Evolutionary conservation across 805 yeast species (phyloP).

Genomic region (Candida manassasensis): DNA sequence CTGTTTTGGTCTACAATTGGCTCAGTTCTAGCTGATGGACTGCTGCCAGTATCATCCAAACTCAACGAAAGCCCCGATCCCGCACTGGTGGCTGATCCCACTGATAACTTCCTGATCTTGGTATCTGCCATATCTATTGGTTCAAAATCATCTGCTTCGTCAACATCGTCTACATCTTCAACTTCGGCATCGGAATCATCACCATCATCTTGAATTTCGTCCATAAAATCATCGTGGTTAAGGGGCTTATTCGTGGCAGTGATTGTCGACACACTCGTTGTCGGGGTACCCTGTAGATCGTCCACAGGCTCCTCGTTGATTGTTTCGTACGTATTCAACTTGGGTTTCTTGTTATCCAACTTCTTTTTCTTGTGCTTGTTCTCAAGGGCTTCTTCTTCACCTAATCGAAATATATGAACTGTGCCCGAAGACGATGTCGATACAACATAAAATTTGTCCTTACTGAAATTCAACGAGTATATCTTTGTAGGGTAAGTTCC

Average conservation of each 20-base stretch:
- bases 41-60: slow-evolving; percentile 19
- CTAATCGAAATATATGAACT: slow-evolving; percentile 82
- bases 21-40: slow-evolving; percentile 32
- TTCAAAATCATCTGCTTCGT: slow-evolving; percentile 15
- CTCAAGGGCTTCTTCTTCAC: slow-evolving; percentile 43
- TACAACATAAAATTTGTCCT: slow-evolving; percentile 64
- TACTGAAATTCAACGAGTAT: slow-evolving; percentile 69
- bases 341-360: slow-evolving; percentile 10
- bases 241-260: slow-evolving; percentile 5
- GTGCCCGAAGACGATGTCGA: slow-evolving; percentile 89
- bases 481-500: slow-evolving; percentile 84
- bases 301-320: slow-evolving; percentile 21
- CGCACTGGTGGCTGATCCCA: slow-evolving; percentile 32
- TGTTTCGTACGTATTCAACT: slow-evolving; percentile 16
- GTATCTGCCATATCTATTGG: slow-evolving; percentile 16
- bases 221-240: slow-evolving; percentile 14
- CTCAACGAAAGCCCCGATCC: slow-evolving; percentile 21
- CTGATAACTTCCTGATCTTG: slow-evolving; percentile 36
- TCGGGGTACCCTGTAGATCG: slow-evolving; percentile 5
- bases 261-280: slow-evolving; percentile 3
- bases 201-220: slow-evolving; percentile 16
- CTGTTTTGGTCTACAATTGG: slow-evolving; percentile 71
- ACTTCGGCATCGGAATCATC: slow-evolving; percentile 27
- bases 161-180: slow-evolving; percentile 25
- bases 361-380: slow-evolving; percentile 31